Evolutionary conservation across 2,329 filamentous ascomycete genomes (phyloP).

Genomic region (Botrytis fragariae): DNA sequence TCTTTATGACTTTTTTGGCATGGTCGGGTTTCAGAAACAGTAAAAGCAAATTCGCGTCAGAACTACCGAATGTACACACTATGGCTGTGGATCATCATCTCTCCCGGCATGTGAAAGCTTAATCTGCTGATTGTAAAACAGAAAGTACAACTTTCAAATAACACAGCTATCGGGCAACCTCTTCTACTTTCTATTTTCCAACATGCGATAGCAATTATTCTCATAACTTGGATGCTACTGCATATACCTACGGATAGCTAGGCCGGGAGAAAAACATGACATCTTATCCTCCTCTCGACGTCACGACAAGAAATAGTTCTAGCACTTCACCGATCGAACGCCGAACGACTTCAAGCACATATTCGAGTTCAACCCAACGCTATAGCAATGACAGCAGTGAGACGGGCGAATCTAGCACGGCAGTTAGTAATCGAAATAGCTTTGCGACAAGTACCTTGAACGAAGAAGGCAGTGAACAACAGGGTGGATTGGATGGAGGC

Average conservation of each 20-base stretch:
- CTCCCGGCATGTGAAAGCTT: constrained; percentile 10
- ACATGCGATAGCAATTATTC: constrained; percentile 22
- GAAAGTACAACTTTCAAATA: neutral
- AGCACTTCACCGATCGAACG: constrained; percentile 29
- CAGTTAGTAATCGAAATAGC: constrained; percentile 37
- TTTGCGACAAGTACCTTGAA: constrained; percentile 20
- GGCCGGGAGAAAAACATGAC: constrained; percentile 31
- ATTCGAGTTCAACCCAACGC: constrained; percentile 31
- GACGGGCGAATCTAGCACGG: constrained; percentile 46
- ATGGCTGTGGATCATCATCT: constrained; percentile 9
- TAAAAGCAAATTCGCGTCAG: constrained; percentile 8
- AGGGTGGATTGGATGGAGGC: constrained; percentile 13
- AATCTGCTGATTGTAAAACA: constrained; percentile 6
- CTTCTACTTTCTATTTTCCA: neutral
- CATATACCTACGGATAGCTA: constrained; percentile 16
- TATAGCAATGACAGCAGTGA: constrained; percentile 44
- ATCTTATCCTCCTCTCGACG: constrained; percentile 25
- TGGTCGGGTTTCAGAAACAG: constrained; percentile 3
- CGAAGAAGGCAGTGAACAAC: constrained; percentile 18
- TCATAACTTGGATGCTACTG: constrained; percentile 21
- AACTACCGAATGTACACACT: constrained; percentile 3
- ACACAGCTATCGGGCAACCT: neutral
- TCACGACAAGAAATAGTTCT: constrained; percentile 29
- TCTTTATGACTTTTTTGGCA: constrained; percentile 3
- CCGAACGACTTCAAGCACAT: constrained; percentile 29